Base-by-base conservation (phyloP, 2,329 filamentous ascomycete species). In the Penicillium sp. region DNA sequence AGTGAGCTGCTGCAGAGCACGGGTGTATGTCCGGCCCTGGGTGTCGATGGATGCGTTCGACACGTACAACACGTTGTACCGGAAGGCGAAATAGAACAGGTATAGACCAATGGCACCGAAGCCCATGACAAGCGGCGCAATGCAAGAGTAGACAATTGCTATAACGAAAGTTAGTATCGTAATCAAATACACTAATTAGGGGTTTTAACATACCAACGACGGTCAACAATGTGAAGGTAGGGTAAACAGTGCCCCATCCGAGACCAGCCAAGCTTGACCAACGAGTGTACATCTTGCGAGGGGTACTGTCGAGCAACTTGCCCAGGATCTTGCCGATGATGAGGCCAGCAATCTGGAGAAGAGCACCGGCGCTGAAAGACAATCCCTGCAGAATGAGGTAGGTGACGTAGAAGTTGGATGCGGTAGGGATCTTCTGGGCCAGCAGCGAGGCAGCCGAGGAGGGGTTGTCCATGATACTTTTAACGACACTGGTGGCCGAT, bases 381-480 rank as follows among this genome's bases (percentile, higher is more conserved):
- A 97, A 75, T 34, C 93, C 95, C 74, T 97, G 94, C 3, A 99
- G 84, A 33, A 97, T 85, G 64, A 99, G 95, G 77, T 97, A 99
- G 0, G 89, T 91, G 21, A 97, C 87, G 75, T 97, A 99, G 71
- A 97, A 95, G 76, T 96, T 97, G 59, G 92, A 92, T 0, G 91
- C 87, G 55, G 84, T 87, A 19, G 94, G 94, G 6, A 99, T 80
- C 57, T 90, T 88, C 16, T 80, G 69, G 0, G 92, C 88, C 4
- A 96, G 81, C 39, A 95, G 75, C 0, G 72, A 76, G 0, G 91
- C 85, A 7, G 86, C 83, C 0, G 76, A 76, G 2, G 78, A 72
- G 0, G 92, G 91, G 4, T 91, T 66, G 0, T 85, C 39, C 15
- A 86, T 78, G 47, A 95, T 87, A 21, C 85, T 66, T 25, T 82